Conservation (phyloP, 2,329 filamentous ascomycete species). For the Paecilomyces fulvus region DNA sequence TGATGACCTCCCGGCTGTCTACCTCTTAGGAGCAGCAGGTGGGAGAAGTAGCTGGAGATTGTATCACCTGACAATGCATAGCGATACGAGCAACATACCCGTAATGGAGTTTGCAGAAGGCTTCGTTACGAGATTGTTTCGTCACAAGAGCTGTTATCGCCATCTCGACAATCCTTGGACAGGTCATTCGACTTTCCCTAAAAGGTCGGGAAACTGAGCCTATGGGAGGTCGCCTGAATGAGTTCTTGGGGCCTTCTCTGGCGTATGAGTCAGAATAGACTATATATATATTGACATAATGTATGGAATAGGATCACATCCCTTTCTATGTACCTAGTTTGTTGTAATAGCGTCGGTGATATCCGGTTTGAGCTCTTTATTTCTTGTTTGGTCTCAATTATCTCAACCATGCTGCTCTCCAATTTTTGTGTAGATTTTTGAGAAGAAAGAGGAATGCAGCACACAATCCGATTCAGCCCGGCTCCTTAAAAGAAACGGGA, state of each 20-base stretch:
- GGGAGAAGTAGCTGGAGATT: neutral
- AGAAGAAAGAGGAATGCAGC: neutral
- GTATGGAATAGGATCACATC: neutral
- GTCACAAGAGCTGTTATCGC: neutral
- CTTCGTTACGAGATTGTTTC: neutral
- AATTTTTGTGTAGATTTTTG: neutral
- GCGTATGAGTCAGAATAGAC: neutral
- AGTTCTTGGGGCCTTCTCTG: neutral
- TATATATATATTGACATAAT: neutral
- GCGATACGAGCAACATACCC: neutral
- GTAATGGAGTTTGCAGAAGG: neutral
- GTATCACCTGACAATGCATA: neutral
- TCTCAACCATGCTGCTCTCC: neutral
- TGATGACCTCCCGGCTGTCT: neutral
- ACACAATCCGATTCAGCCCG: neutral
- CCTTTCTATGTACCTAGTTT: neutral
- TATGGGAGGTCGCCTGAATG: neutral
- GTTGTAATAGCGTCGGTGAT: conserved; percentile 20
- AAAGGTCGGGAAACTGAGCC: neutral
- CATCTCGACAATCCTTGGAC: neutral
- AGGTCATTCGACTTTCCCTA: neutral
- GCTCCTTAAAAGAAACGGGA: neutral
- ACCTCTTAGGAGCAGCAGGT: neutral
- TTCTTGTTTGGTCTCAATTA: neutral
- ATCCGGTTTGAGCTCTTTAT: neutral